phyloP scores from a whole-genome alignment of 306 rosid species.

The Acacia acuminata region DNA sequence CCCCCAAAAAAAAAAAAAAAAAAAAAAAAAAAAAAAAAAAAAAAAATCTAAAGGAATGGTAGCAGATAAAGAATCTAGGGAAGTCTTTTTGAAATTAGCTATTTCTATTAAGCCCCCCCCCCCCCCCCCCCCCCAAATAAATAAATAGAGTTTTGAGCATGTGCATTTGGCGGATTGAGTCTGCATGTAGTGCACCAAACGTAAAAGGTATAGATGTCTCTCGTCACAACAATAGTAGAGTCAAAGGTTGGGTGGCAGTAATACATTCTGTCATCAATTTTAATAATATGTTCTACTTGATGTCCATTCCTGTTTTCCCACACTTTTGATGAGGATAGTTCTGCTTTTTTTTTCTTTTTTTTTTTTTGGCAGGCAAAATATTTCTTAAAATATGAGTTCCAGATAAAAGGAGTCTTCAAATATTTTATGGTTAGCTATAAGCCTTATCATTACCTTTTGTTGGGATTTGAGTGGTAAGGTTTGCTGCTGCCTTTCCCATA shows the following conservation, averaged over 20 bases:
- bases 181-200: background rate
- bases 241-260: background rate
- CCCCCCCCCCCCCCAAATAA: background rate
- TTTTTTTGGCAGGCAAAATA: background rate
- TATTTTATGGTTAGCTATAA: background rate
- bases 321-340: background rate
- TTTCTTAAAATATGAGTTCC: background rate
- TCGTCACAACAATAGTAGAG: background rate
- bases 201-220: background rate
- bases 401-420: background rate
- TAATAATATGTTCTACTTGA: background rate
- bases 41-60: background rate
- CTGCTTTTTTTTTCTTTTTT: no score
- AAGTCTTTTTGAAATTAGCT: background rate
- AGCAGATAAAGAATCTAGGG: background rate
- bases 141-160: no score
- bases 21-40: no score
- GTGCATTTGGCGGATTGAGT: no score
- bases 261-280: background rate
- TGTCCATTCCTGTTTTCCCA: background rate
- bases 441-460: background rate
- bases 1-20: background rate
- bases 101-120: background rate
- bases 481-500: background rate
- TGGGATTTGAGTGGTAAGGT: background rate